These are phyloP conservation scores for Lactarius sp. DNA, from an alignment of 768 basidiomycete species.

Conservation along the genomic window DNA sequence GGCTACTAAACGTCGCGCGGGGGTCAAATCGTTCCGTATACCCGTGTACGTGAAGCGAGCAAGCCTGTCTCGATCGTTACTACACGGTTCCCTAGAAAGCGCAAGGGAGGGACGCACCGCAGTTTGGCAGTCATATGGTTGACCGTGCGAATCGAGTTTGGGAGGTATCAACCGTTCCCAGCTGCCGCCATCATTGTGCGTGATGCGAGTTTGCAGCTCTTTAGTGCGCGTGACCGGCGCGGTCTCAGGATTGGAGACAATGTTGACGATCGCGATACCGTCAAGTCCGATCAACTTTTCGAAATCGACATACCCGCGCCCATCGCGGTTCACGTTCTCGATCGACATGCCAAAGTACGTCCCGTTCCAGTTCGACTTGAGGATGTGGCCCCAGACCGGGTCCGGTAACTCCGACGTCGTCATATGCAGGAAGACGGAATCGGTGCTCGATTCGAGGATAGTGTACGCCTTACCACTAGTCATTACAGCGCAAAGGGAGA, in stretches of 20 bases:
- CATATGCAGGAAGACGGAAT: constrained; percentile 91
- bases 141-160: constrained; percentile 64
- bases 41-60: constrained; percentile 87
- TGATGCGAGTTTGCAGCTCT: constrained; percentile 78
- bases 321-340: constrained; percentile 88
- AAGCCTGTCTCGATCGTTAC: constrained; percentile 47
- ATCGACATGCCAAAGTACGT: constrained; percentile 90
- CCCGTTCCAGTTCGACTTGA: constrained; percentile 97
- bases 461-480: constrained; percentile 67
- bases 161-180: constrained; percentile 87
- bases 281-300: constrained; percentile 97
- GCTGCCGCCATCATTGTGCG: constrained; percentile 94
- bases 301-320: constrained; percentile 87
- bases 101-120: constrained; percentile 43
- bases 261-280: constrained; percentile 90
- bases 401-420: constrained; percentile 76
- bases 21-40: constrained; percentile 92
- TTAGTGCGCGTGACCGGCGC: constrained; percentile 69
- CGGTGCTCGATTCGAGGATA: constrained; percentile 89
- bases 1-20: constrained; percentile 89
- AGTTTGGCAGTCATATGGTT: constrained; percentile 60
- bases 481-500: background rate
- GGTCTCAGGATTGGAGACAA: constrained; percentile 77
- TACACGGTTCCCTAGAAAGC: background rate
- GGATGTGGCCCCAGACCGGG: constrained; percentile 84